These are phyloP conservation scores for Omphalea diandra DNA, from an alignment of 441 rosid genomes.

Conservation along the genomic window DNA sequence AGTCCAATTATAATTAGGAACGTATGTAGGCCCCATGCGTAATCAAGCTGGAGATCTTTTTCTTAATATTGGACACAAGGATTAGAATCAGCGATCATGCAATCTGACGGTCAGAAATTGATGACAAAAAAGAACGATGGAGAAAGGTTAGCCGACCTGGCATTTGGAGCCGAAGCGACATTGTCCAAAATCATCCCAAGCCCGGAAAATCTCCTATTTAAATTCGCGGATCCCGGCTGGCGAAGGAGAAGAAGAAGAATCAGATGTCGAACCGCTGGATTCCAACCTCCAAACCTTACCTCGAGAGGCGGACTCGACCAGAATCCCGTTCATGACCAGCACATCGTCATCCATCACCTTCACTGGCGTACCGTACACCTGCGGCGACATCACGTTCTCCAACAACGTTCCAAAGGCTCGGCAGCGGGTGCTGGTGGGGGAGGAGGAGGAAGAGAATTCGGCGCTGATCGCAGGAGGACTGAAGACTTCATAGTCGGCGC, in stretches of 20 bases:
- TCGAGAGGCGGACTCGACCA: constrained; percentile 34
- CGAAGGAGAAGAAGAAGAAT: constrained; percentile 23
- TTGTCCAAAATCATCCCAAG: constrained; percentile 44
- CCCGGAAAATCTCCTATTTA: constrained; percentile 40
- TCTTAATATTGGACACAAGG: not conserved
- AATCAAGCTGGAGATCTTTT: not conserved
- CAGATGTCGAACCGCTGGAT: constrained; percentile 9
- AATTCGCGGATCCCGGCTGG: constrained; percentile 16
- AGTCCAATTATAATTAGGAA: not conserved
- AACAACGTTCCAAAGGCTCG: no score
- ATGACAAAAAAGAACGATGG: constrained; percentile 16
- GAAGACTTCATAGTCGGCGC: not conserved
- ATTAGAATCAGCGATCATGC: not conserved
- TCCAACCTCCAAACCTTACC: constrained; percentile 14
- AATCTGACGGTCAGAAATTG: not conserved
- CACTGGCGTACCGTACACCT: constrained; percentile 17
- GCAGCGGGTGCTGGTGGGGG: not conserved
- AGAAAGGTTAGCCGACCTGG: no score
- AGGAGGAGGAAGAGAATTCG: constrained; percentile 23
- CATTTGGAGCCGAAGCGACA: constrained; percentile 41
- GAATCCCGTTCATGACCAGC: constrained; percentile 61
- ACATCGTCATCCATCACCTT: constrained; percentile 45
- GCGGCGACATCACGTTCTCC: constrained; percentile 21
- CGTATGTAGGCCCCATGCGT: not conserved
- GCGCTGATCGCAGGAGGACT: constrained; percentile 21